Base-by-base conservation (phyloP, 805 yeast genomes). In the Hanseniaspora lachancei region DNA sequence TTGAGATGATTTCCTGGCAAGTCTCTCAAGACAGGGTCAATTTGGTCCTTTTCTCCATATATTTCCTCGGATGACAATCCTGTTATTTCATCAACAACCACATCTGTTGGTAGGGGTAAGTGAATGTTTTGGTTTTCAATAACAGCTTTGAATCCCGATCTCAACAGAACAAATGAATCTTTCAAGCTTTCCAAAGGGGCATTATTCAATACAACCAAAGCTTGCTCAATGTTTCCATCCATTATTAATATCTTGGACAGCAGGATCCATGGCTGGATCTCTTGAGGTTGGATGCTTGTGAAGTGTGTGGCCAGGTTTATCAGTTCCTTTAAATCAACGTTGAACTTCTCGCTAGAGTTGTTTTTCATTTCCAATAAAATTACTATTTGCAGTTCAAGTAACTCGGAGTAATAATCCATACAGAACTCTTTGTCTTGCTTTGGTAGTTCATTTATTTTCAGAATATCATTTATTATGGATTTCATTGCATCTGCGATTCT, bases 161-260 rank as follows among this genome's bases (percentile, higher is more conserved):
- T 44, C n/a, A 53, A 35, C 21, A 84, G 73, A 23, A 75, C 72
- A 64, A 73, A 84, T 59, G 77, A 77, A 61, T 85, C 93, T 63
- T 80, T 82, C 12, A 84, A 78, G 0, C 72, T 62, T 54, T 81
- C 81, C 88, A 86, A 84, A 24, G 95, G 95, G 63, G 89, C 84
- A 16, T 91, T 81, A 62, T 86, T 86, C 60, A 86, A 72, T 1
- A 89, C 78, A 57, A 84, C 68, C 54, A 86, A 71, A 1, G 93
- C 86, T 61, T 82, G 77, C 64, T 84, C 89, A 64, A 79, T 78
- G 66, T 84, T 82, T 29, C 80, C 80, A 52, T 78, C 64, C 47
- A 76, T 75, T 41, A 84, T 78, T 66, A 85, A 84, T 1, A 79
- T 77, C 61, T 75, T 75, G 9, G 84, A 85, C 57, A 86, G 67